These are phyloP conservation scores for Sarocladium strictum DNA, from an alignment of 2,329 filamentous ascomycete genomes.

Conservation along the genomic window DNA sequence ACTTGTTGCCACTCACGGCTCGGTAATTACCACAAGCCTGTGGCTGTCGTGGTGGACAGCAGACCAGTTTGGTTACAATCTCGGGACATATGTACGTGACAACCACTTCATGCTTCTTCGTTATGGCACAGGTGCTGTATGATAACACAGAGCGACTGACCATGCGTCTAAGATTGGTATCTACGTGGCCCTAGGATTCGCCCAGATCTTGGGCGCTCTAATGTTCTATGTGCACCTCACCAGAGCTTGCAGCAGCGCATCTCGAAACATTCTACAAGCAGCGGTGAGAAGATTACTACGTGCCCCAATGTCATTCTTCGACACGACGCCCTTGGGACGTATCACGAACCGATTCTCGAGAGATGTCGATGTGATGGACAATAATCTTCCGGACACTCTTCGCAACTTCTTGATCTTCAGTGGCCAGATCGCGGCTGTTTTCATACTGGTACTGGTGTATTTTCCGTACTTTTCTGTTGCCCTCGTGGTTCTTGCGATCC, in stretches of 20 bases:
- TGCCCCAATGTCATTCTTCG: conserved; percentile 62
- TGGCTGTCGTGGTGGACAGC: neutral
- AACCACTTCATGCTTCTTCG: neutral
- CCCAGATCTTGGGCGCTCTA: conserved; percentile 46
- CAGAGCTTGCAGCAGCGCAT: conserved; percentile 15
- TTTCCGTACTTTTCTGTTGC: conserved; percentile 81
- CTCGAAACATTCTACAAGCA: conserved; percentile 34
- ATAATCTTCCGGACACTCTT: conserved; percentile 53
- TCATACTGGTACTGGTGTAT: conserved; percentile 71
- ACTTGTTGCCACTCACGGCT: neutral
- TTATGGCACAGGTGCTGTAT: conserved; percentile 31
- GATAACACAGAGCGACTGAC: conserved; percentile 41
- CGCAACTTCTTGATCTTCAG: conserved; percentile 62
- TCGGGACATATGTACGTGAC: neutral
- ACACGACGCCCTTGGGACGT: conserved; percentile 82
- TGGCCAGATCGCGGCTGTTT: conserved; percentile 66
- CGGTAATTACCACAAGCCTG: neutral
- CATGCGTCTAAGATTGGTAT: conserved; percentile 47
- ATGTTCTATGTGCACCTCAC: conserved; percentile 22
- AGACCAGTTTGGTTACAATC: neutral
- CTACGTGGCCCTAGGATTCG: conserved; percentile 51
- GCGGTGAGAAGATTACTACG: conserved; percentile 15
- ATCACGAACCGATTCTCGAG: conserved; percentile 94
- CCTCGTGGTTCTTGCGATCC: conserved; percentile 65
- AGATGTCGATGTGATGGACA: conserved; percentile 84